These are phyloP conservation scores for Rhizopus delemar DNA, from an alignment of 371 early-diverging fungal genomes.

Conservation along the genomic window DNA sequence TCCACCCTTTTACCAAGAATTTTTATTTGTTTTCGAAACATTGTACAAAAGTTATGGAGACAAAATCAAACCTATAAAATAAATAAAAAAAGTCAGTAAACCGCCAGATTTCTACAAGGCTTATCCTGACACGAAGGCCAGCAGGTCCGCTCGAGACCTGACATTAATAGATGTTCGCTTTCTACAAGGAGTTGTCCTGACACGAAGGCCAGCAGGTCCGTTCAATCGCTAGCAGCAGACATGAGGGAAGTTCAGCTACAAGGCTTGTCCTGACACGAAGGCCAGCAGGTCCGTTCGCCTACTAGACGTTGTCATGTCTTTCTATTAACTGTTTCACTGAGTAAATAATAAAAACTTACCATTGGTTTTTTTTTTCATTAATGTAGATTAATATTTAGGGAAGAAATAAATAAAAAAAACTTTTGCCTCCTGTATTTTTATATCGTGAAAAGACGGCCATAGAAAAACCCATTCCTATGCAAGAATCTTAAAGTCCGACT, in stretches of 20 bases:
- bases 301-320: constrained; percentile 13
- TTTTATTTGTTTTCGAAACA: no score
- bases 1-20: no score
- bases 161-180: constrained; percentile 7
- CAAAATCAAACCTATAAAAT: no score
- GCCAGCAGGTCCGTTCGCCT: constrained; percentile 16
- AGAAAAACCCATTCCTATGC: no score
- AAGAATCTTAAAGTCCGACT: no score
- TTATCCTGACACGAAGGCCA: constrained; percentile 14
- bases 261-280: constrained; percentile 7
- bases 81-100: no score
- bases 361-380: constrained; percentile 8
- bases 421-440: no score
- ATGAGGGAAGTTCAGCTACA: constrained; percentile 14
- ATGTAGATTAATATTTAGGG: no score
- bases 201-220: constrained; percentile 13
- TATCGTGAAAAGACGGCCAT: no score
- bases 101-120: constrained; percentile 3
- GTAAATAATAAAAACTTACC: constrained; percentile 14
- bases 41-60: no score
- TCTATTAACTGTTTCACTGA: constrained; percentile 17
- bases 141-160: constrained; percentile 6
- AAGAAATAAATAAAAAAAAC: no score
- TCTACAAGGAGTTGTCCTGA: constrained; percentile 6
- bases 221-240: constrained; percentile 13